Evolutionary conservation across 441 rosid species (phyloP).

Genomic region (Erysimum pusillum): DNA sequence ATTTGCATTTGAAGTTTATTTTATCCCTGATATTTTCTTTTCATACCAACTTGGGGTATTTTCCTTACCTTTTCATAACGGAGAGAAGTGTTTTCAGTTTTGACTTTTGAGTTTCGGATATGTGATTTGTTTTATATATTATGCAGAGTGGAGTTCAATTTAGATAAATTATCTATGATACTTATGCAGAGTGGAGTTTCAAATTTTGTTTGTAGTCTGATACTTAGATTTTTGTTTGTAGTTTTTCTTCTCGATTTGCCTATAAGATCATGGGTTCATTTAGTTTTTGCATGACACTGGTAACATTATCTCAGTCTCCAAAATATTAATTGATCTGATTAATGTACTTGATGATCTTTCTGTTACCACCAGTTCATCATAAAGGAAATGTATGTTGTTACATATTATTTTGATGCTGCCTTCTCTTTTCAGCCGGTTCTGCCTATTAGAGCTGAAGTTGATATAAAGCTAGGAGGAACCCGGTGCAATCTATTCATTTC

Average conservation of each 20-base stretch:
- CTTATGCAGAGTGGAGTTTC: not conserved
- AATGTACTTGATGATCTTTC: constrained; percentile 10
- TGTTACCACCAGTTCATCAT: not conserved
- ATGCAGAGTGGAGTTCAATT: too few species aligned
- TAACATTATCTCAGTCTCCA: constrained; percentile 15
- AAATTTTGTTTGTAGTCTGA: not conserved
- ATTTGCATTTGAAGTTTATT: not conserved
- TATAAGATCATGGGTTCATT: constrained; percentile 15
- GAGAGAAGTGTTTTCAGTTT: constrained; percentile 18
- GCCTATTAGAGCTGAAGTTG: constrained; percentile 91
- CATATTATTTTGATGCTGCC: constrained; percentile 33
- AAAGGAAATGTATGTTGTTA: constrained; percentile 24
- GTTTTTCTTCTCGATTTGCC: constrained; percentile 19
- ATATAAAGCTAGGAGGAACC: constrained; percentile 91
- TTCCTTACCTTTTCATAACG: not conserved
- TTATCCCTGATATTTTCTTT: not conserved
- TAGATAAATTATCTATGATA: too few species aligned
- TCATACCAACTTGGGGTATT: not conserved
- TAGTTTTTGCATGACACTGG: constrained; percentile 26
- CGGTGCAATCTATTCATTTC: constrained; percentile 74
- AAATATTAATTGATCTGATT: constrained; percentile 2
- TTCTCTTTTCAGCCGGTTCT: constrained; percentile 68
- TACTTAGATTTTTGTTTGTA: constrained; percentile 14
- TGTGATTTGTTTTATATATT: not conserved
- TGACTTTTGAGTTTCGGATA: not conserved